phyloP scores from a whole-genome alignment of 2,329 filamentous ascomycete genomes.

The Botrytis medusae region DNA sequence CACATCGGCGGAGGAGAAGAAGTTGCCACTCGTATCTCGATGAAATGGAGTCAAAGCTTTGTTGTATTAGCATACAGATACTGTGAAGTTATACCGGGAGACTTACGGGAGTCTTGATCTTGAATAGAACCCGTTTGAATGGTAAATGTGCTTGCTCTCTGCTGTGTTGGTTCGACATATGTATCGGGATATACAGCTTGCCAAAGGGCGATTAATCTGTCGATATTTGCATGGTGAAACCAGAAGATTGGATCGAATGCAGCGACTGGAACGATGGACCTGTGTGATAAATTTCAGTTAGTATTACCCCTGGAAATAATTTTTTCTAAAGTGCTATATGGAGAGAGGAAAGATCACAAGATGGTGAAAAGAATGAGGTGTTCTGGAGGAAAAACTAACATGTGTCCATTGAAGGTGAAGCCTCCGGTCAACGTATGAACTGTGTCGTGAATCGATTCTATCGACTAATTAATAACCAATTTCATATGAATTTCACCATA shows the following conservation, averaged over 20 bases:
- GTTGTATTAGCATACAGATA: neutral
- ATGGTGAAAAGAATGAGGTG: neutral
- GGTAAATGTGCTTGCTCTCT: conserved; percentile 59
- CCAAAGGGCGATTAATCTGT: conserved; percentile 74
- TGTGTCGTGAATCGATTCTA: conserved; percentile 22
- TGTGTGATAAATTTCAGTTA: neutral
- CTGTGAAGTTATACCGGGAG: too few species aligned
- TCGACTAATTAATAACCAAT: neutral
- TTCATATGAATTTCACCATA: neutral
- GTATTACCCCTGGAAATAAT: neutral
- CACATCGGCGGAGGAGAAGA: conserved; percentile 13
- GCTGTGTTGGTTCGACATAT: conserved; percentile 59
- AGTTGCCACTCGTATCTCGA: conserved; percentile 36
- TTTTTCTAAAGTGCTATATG: neutral
- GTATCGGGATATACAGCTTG: conserved; percentile 67
- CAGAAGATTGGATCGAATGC: conserved; percentile 68
- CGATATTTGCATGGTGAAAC: conserved; percentile 54
- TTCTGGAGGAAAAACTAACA: conserved; percentile 11
- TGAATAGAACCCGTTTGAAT: conserved; percentile 41
- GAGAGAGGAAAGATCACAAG: neutral
- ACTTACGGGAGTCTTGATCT: conserved; percentile 18
- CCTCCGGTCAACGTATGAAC: conserved; percentile 15
- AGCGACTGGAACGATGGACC: conserved; percentile 60
- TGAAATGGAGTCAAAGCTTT: conserved; percentile 61
- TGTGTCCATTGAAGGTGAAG: neutral